Evolutionary conservation across 2,329 filamentous ascomycete genomes (phyloP).

Genomic region (Nemania serpens): DNA sequence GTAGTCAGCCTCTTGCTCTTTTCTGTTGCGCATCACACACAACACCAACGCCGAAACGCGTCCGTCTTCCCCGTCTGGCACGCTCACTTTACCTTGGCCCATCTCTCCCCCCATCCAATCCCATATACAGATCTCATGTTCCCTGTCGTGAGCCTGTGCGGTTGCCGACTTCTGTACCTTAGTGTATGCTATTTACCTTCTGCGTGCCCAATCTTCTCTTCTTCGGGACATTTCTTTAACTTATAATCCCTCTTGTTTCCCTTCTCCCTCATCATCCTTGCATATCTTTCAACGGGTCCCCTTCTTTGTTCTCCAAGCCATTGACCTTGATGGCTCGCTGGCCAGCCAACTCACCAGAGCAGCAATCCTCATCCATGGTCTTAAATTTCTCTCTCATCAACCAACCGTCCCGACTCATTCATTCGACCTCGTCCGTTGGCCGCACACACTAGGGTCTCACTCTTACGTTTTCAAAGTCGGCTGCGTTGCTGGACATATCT

Average conservation of each 20-base stretch:
- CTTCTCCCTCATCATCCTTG: neutral
- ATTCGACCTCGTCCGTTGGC: neutral
- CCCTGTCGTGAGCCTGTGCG: slow-evolving; percentile 9
- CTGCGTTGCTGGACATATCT: slow-evolving; percentile 6
- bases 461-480: neutral
- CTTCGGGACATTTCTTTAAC: neutral
- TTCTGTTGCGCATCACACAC: slow-evolving; percentile 16
- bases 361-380: neutral
- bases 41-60: slow-evolving; percentile 29
- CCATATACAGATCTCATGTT: neutral
- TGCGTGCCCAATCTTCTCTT: neutral
- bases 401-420: neutral
- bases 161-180: slow-evolving; percentile 4
- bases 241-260: slow-evolving; percentile 11
- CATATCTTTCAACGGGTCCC: neutral
- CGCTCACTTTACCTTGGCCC: no score
- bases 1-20: slow-evolving; percentile 12
- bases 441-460: neutral
- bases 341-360: slow-evolving; percentile 5
- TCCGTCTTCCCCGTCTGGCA: slow-evolving; percentile 2
- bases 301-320: neutral
- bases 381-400: neutral
- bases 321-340: neutral
- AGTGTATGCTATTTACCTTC: neutral
- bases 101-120: neutral